Conservation (phyloP, 2,329 filamentous ascomycete species). For the Sphaerostilbella broomeana region DNA sequence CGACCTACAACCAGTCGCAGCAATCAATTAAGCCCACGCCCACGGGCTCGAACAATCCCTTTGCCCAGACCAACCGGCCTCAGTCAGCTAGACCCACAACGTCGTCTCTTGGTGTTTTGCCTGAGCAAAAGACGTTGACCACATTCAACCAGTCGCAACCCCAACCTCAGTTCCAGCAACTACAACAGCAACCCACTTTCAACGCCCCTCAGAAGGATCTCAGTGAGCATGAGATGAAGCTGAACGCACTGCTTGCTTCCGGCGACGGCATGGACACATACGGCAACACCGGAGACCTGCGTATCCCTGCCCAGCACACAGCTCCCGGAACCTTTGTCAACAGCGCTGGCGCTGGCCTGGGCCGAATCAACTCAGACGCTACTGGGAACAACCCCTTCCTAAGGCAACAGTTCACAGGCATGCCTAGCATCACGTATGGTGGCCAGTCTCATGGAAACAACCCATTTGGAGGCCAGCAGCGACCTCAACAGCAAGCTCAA, state of each 20-base stretch:
- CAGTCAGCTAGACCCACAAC: slow-evolving; percentile 50
- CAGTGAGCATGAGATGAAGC: slow-evolving; percentile 61
- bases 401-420: slow-evolving; percentile 73
- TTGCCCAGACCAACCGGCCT: slow-evolving; percentile 66
- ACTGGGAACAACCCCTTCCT: slow-evolving; percentile 88
- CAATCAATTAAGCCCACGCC: slow-evolving; percentile 69
- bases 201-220: slow-evolving; percentile 45
- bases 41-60: slow-evolving; percentile 97
- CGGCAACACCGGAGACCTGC: slow-evolving; percentile 91
- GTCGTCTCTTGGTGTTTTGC: slow-evolving; percentile 66
- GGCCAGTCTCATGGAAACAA: slow-evolving; percentile 39
- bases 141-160: slow-evolving; percentile 48
- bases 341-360: slow-evolving; percentile 76
- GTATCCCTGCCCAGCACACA: slow-evolving; percentile 93
- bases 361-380: slow-evolving; percentile 61
- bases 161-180: slow-evolving; percentile 36
- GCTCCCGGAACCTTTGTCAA: slow-evolving; percentile 96
- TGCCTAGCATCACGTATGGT: slow-evolving; percentile 54
- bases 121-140: slow-evolving; percentile 74
- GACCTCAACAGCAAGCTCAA: slow-evolving; percentile 43
- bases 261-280: slow-evolving; percentile 97
- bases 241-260: slow-evolving; percentile 78
- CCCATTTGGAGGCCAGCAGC: slow-evolving; percentile 52
- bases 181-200: slow-evolving; percentile 26
- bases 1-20: slow-evolving; percentile 51